Evolutionary conservation across 352 stramenopile genomes (phyloP).

Genomic region (Globisporangium perplexum): DNA sequence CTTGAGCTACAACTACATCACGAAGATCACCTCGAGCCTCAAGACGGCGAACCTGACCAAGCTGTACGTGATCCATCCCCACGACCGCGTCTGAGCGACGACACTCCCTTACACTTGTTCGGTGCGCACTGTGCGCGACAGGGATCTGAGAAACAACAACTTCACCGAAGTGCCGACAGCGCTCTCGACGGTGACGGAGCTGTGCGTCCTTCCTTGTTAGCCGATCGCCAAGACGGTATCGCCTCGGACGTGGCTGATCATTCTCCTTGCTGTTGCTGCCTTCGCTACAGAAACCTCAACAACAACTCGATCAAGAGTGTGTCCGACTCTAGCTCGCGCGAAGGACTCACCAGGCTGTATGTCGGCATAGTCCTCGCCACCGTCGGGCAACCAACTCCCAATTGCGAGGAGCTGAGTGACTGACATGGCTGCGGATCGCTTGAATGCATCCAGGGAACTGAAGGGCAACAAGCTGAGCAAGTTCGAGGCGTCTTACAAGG

Average conservation of each 20-base stretch:
- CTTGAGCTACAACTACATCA: background rate
- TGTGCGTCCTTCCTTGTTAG: background rate
- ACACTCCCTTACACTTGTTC: background rate
- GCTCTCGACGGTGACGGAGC: background rate
- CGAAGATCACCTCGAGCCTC: background rate
- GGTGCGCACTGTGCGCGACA: background rate
- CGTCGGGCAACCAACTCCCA: background rate
- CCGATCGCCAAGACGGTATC: background rate
- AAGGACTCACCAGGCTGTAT: background rate
- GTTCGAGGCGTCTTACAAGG: background rate
- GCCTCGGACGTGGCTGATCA: background rate
- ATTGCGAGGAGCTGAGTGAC: background rate
- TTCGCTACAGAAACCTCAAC: background rate
- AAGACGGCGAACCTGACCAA: background rate
- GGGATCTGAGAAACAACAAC: constrained; percentile 1
- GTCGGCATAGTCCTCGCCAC: background rate
- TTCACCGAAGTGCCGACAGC: background rate
- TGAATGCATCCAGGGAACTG: background rate
- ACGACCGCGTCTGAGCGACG: no score
- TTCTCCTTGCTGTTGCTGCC: background rate
- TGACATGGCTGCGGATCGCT: background rate
- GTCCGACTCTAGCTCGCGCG: background rate
- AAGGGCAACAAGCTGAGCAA: background rate
- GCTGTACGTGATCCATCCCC: background rate
- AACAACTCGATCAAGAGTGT: constrained; percentile 1